phyloP scores from a whole-genome alignment of 108 stramenopile species.

The Heterococcus sp. region DNA sequence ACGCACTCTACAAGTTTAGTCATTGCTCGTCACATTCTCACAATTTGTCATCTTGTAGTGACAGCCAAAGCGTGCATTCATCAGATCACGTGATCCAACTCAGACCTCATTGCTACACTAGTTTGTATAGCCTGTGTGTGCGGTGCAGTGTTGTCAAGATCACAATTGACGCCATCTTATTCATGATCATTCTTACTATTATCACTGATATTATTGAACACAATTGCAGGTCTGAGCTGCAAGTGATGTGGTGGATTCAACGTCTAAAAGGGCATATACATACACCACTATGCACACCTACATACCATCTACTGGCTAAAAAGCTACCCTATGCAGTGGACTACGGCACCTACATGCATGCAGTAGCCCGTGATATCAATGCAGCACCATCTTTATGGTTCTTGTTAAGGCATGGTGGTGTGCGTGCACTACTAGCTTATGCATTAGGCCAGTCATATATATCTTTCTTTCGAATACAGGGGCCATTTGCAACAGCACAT shows the following conservation, averaged over 20 bases:
- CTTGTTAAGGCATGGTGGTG: not conserved
- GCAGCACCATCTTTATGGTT: not conserved
- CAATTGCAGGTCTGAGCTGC: no score
- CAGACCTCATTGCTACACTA: no score
- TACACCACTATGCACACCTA: not conserved
- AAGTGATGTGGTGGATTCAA: not conserved
- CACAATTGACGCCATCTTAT: no score
- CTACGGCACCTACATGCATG: slow-evolving; percentile 16
- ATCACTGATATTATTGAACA: no score
- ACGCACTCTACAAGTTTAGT: no score
- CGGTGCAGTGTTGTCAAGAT: no score
- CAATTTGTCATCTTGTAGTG: no score
- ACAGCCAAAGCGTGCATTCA: no score
- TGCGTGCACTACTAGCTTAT: not conserved
- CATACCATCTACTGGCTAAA: not conserved
- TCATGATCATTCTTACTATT: no score
- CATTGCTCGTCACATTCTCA: no score
- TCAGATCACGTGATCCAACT: no score
- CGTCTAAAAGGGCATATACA: not conserved
- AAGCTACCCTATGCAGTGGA: not conserved
- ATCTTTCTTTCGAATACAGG: not conserved
- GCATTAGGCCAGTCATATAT: not conserved
- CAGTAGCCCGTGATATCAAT: not conserved
- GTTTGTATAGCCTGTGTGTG: no score
- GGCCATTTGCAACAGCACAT: not conserved